Evolutionary conservation across 2,329 filamentous ascomycete species (phyloP).

Genomic region (Aureobasidium sp.): DNA sequence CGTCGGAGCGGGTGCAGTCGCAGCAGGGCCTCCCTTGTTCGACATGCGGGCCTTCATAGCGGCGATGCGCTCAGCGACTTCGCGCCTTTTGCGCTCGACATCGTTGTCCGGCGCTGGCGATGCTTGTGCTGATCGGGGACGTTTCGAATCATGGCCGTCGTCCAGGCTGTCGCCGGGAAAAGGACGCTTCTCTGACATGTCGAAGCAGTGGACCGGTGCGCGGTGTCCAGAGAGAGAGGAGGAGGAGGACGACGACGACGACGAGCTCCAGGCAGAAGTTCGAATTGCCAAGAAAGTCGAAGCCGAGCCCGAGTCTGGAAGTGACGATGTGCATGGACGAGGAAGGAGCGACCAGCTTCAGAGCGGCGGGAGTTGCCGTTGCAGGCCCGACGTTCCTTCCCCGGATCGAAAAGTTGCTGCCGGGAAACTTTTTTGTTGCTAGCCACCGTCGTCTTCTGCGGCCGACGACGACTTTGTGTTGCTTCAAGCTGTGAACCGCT

Average conservation of each 20-base stretch:
- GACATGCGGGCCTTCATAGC: slow-evolving; percentile 28
- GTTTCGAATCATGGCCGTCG: slow-evolving; percentile 31
- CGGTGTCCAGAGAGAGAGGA: not conserved
- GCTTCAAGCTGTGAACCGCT: slow-evolving; percentile 15
- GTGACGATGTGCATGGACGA: not conserved
- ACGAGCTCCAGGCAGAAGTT: not conserved
- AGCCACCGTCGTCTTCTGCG: slow-evolving; percentile 6
- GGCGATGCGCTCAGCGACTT: slow-evolving; percentile 26
- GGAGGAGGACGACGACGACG: not conserved
- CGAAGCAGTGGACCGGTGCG: not conserved
- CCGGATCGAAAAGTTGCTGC: slow-evolving; percentile 8
- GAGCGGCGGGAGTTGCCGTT: not conserved
- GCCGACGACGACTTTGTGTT: slow-evolving; percentile 2
- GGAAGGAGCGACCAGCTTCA: not conserved
- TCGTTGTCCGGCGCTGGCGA: slow-evolving; percentile 26
- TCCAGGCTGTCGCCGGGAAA: slow-evolving; percentile 28
- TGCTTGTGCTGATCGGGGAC: slow-evolving; percentile 30
- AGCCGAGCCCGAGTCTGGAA: not conserved
- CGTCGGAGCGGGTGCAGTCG: slow-evolving; percentile 12
- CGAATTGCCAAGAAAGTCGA: not conserved
- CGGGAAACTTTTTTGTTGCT: slow-evolving; percentile 7
- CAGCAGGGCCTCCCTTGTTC: slow-evolving; percentile 16
- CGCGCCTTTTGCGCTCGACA: slow-evolving; percentile 25
- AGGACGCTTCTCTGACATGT: slow-evolving; percentile 37
- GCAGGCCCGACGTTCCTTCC: slow-evolving; percentile 5